Conservation (phyloP, 306 rosid genomes). For the Myrica gale region DNA sequence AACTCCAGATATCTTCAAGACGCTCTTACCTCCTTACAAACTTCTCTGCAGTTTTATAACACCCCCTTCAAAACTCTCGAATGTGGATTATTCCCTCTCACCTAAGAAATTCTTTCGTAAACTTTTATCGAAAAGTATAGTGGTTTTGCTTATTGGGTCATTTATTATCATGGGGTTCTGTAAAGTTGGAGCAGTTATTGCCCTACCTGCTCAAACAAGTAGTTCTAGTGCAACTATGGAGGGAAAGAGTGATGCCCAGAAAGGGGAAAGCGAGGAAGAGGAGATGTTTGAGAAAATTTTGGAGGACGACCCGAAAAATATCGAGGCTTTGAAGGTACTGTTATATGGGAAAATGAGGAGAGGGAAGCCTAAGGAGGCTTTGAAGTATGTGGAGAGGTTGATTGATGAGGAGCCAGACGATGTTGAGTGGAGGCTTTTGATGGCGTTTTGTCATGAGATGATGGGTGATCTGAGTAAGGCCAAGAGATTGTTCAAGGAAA, state of each 20-base stretch:
- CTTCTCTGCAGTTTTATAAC: slow-evolving; percentile 18
- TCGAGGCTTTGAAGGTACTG: slow-evolving; percentile 73
- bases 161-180: slow-evolving; percentile 56
- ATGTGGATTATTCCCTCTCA: background rate
- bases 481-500: slow-evolving; percentile 56
- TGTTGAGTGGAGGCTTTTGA: slow-evolving; percentile 84
- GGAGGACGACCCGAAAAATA: slow-evolving; percentile 61
- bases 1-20: slow-evolving; percentile 6
- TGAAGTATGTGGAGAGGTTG: slow-evolving; percentile 70
- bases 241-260: slow-evolving; percentile 30
- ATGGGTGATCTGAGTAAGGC: slow-evolving; percentile 65
- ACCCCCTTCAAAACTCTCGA: slow-evolving; percentile 26
- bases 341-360: slow-evolving; percentile 70
- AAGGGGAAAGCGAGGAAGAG: slow-evolving; percentile 46
- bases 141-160: slow-evolving; percentile 62
- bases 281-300: slow-evolving; percentile 54
- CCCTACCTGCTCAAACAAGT: slow-evolving; percentile 47
- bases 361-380: slow-evolving; percentile 68
- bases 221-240: slow-evolving; percentile 36
- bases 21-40: slow-evolving; percentile 14
- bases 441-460: slow-evolving; percentile 74
- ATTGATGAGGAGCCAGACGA: slow-evolving; percentile 64
- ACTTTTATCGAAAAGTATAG: slow-evolving; percentile 35
- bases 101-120: slow-evolving; percentile 25
- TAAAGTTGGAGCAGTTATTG: slow-evolving; percentile 40